Base-by-base conservation (phyloP, 441 rosid genomes). In the Mallotus japonicus region DNA sequence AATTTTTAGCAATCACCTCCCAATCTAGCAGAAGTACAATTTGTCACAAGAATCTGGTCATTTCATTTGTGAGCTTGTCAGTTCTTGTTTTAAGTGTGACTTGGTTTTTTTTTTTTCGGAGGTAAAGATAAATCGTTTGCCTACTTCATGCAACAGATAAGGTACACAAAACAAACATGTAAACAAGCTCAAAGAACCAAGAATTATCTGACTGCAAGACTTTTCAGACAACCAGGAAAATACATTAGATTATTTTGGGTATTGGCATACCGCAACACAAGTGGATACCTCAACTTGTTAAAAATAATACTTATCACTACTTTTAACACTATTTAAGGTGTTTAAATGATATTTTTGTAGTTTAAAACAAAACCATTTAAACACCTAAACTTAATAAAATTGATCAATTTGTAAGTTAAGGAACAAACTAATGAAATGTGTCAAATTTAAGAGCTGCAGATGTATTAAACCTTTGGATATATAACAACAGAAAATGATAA, bases 31-130 rank as follows among this genome's bases (percentile, higher is more conserved):
- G 15, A 68, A 62, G 77, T 13, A 54, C 56, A 68, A 66, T 46
- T 70, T 72, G 75, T 81, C 63, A 40, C 16, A 67, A 58, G 71
- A 42, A 70, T 69, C 66, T 65, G 55, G 73, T 60, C 72, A 65
- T 70, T 8, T 65, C 47, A 73, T 42, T 6, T n/a, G 71, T 70
- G 73, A 70, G 69, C 47, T 57, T 67, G 67, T 44, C 73, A 64
- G 37, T 70, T 76, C n/a, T 71, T 66, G 50, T 59, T 64, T 70
- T 8, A 54, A 14, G 16, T 49, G 67, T 24, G 32, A 76, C 51
- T 70, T 70, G 63, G 63, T 67, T 73, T 28, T 74, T 20, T 24
- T 28, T 74, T 32, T 24, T 74, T 32, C 16, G 19, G 16, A 12
- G 20, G 55, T 37, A 51, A 60, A 37, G 50, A 57, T 37, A 37